phyloP scores from a whole-genome alignment of 2,329 filamentous ascomycete genomes.

The Monosporascus sp. region DNA sequence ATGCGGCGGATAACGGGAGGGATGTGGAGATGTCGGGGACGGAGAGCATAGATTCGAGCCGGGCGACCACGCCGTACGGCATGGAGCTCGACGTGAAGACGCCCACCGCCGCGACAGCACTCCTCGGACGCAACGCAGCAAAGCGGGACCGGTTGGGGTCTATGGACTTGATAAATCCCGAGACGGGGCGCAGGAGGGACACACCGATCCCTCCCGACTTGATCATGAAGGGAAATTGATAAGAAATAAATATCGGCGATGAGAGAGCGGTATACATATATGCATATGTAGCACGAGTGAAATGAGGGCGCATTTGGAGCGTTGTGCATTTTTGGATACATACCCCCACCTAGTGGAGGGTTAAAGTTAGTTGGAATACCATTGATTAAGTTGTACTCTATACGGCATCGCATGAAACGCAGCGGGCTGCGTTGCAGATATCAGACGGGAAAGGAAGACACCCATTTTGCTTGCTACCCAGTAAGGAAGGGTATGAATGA shows the following conservation, averaged over 20 bases:
- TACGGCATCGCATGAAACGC: too few relatives aligned
- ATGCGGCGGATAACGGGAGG: slow-evolving; percentile 8
- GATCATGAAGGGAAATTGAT: slow-evolving; percentile 3
- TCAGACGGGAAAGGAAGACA: too few relatives aligned
- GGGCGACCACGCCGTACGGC: slow-evolving; percentile 21
- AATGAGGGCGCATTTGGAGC: neutral
- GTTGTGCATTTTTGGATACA: too few relatives aligned
- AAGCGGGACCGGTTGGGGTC: slow-evolving; percentile 20
- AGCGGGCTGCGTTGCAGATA: too few relatives aligned
- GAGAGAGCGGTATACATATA: slow-evolving; percentile 1
- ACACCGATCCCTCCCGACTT: slow-evolving; percentile 31
- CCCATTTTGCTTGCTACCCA: too few relatives aligned
- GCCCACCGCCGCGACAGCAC: slow-evolving; percentile 23
- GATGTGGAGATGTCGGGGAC: slow-evolving; percentile 49
- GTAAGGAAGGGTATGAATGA: too few relatives aligned
- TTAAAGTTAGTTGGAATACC: too few relatives aligned
- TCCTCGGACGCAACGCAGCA: slow-evolving; percentile 1
- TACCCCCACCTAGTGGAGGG: too few relatives aligned
- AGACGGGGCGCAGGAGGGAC: slow-evolving; percentile 26
- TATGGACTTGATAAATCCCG: slow-evolving; percentile 21
- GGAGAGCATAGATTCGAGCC: slow-evolving; percentile 34
- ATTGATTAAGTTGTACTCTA: too few relatives aligned
- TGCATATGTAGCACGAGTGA: slow-evolving; percentile 10
- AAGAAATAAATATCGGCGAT: neutral
- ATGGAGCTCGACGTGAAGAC: slow-evolving; percentile 33